Evolutionary conservation across 2,329 filamentous ascomycete genomes (phyloP).

Genomic region (Domatiomyces globalis): DNA sequence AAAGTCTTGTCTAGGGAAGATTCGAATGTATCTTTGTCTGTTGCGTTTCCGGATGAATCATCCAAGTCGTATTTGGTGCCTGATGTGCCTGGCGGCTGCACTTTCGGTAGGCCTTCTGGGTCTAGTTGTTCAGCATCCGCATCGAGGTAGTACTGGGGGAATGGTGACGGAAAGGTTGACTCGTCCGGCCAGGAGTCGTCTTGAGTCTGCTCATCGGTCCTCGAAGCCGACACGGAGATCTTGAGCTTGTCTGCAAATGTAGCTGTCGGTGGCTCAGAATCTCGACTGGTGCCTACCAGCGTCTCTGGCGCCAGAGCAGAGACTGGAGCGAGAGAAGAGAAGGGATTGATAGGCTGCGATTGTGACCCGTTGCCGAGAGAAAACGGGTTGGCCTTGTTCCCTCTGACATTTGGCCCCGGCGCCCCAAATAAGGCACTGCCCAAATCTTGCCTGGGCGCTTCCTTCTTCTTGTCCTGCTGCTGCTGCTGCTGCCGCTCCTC

Average conservation of each 20-base stretch:
- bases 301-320: conserved; percentile 30
- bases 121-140: conserved; percentile 84
- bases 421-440: conserved; percentile 51
- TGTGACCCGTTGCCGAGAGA: conserved; percentile 17
- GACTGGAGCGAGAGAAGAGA: conserved; percentile 36
- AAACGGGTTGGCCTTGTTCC: conserved; percentile 41
- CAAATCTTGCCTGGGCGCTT: conserved; percentile 26
- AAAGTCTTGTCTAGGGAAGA: conserved; percentile 61
- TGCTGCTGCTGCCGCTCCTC: conserved; percentile 12
- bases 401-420: conserved; percentile 19
- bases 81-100: conserved; percentile 35
- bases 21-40: conserved; percentile 59
- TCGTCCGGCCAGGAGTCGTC: conserved; percentile 62
- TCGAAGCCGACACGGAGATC: conserved; percentile 28
- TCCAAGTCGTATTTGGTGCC: conserved; percentile 23
- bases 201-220: conserved; percentile 15
- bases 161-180: conserved; percentile 52
- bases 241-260: conserved; percentile 60
- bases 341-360: conserved; percentile 41
- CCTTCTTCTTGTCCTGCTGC: conserved; percentile 16
- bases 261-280: conserved; percentile 48
- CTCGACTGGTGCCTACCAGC: conserved; percentile 13
- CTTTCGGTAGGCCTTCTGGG: conserved; percentile 22
- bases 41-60: conserved; percentile 22
- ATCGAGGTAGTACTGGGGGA: conserved; percentile 67